Base-by-base conservation (phyloP, 257 asterid genomes). In the Lavandula angustifolia region DNA sequence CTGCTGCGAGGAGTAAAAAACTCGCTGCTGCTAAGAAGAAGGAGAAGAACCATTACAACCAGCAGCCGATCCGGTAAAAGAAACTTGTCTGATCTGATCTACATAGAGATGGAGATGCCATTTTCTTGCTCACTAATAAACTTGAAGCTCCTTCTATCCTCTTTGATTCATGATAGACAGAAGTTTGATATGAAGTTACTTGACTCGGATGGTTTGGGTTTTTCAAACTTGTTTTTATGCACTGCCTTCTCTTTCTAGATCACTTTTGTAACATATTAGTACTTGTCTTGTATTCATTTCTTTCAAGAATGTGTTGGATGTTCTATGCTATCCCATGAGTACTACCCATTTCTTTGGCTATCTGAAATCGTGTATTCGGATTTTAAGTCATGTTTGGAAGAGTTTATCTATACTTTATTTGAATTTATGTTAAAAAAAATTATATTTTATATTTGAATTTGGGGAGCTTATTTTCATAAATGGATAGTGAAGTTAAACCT, bases 1-100 rank as follows among this genome's bases (percentile, higher is more conserved):
- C 95, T 66, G 95, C 98, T 8, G 95, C 98, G 9, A 85, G 98
- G 78, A 88, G 62, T 58, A 96, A 95, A 37, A 88, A 55, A 77
- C 82, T 88, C 34, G 96, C 95, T 63, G 96, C 96, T 53, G 94
- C 96, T 31, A 91, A 86, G 94, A 91, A 88, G 83, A 88, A 88
- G 69, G 98, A 88, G 87, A 91, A 85, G 87, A 91, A 78, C 72
- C 96, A 87, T 74, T 88, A 86, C 79, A 88, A 91, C 76, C 95
- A 91, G 85, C 98, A 91, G 68, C 98, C 94, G 1, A 75, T 69
- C 42, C 76, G 95, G 88, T 86, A 71, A 82, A 69, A 31, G 9
- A 17, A 6, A 5, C 69, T 67, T 52, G 12, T 22, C 27, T 22
- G 27, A 22, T 22, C 27, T 22, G 51, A 41, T 35, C 68, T 68